These are phyloP conservation scores for Thalassiosira mediterranea DNA, from an alignment of 352 stramenopile genomes.

Conservation along the genomic window DNA sequence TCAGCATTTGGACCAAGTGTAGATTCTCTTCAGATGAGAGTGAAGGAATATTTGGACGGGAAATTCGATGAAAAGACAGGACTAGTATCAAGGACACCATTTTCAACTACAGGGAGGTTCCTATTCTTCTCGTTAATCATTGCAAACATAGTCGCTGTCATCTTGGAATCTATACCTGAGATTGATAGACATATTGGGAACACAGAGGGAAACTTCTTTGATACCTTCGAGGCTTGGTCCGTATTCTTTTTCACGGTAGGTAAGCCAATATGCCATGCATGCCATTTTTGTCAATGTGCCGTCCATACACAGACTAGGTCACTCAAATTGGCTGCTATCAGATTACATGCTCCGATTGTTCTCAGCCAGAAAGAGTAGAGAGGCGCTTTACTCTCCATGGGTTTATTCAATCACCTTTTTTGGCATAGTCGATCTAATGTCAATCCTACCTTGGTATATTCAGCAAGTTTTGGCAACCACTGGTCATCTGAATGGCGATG, in stretches of 20 bases:
- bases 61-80: conserved; percentile 46
- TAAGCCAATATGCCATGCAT: too few species aligned
- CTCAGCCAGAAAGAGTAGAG: conserved; percentile 75
- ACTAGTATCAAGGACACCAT: conserved; percentile 38
- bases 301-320: too few species aligned
- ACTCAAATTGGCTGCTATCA: too few species aligned
- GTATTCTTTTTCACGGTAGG: conserved; percentile 72
- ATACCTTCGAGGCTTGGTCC: conserved; percentile 72
- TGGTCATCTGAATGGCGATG: conserved; percentile 56
- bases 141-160: conserved; percentile 68
- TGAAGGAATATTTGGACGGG: conserved; percentile 79
- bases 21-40: conserved; percentile 60
- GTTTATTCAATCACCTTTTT: conserved; percentile 80
- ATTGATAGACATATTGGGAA: conserved; percentile 75
- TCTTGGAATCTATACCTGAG: conserved; percentile 71
- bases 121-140: conserved; percentile 79
- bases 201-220: conserved; percentile 74
- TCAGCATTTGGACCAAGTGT: conserved; percentile 66
- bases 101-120: conserved; percentile 42
- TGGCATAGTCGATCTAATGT: conserved; percentile 79
- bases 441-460: conserved; percentile 77
- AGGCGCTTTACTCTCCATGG: conserved; percentile 73
- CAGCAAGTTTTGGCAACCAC: conserved; percentile 57
- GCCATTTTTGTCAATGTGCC: too few species aligned
- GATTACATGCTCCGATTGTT: conserved; percentile 77